phyloP scores from a whole-genome alignment of 257 asterid species.

The Anisodus tanguticus region DNA sequence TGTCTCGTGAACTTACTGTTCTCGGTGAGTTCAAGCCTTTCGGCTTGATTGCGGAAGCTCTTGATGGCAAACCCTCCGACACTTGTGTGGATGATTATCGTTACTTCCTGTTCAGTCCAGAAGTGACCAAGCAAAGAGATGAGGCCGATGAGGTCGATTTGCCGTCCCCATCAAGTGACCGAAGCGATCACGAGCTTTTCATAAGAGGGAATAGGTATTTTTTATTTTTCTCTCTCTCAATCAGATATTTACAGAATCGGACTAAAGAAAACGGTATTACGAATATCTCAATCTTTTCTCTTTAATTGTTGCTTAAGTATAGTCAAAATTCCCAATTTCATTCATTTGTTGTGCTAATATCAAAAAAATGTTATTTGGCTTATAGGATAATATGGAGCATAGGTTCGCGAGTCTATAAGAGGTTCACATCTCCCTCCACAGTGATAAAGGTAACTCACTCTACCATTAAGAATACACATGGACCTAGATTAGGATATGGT shows the following conservation, averaged over 20 bases:
- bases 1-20: slow-evolving; percentile 72
- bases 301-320: neutral
- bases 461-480: neutral
- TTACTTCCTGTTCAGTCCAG: slow-evolving; percentile 75
- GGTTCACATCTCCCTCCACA: slow-evolving; percentile 77
- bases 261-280: neutral
- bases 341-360: slow-evolving; percentile 6
- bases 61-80: slow-evolving; percentile 58
- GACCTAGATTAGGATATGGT: neutral
- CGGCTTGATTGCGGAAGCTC: slow-evolving; percentile 75
- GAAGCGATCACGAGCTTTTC: slow-evolving; percentile 81
- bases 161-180: slow-evolving; percentile 47
- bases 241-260: neutral
- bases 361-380: slow-evolving; percentile 34
- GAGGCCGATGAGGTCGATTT: slow-evolving; percentile 48
- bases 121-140: slow-evolving; percentile 57
- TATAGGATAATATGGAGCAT: slow-evolving; percentile 92
- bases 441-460: slow-evolving; percentile 67
- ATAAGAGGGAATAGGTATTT: slow-evolving; percentile 59
- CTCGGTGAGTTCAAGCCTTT: slow-evolving; percentile 74
- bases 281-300: neutral
- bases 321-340: slow-evolving; percentile 5
- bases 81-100: slow-evolving; percentile 47
- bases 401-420: slow-evolving; percentile 77
- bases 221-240: neutral